These are phyloP conservation scores for Vinca major DNA, from an alignment of 305 asterid genomes.

Conservation along the genomic window DNA sequence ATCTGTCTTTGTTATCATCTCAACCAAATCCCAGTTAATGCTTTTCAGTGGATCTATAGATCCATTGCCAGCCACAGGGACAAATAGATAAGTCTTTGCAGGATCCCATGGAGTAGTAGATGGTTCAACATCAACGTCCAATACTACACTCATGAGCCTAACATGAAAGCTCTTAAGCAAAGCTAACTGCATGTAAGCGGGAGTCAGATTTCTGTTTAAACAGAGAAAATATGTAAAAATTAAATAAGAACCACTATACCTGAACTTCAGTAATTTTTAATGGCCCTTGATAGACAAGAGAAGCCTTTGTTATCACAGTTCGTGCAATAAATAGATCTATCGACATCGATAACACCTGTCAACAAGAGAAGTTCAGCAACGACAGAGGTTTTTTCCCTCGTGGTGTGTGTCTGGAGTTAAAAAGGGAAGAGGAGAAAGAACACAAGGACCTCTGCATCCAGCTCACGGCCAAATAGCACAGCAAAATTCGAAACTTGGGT, in stretches of 20 bases:
- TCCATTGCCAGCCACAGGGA: slow-evolving; percentile 46
- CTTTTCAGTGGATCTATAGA: slow-evolving; percentile 35
- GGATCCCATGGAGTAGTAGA: slow-evolving; percentile 97
- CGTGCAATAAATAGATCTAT: slow-evolving; percentile 94
- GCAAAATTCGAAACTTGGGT: slow-evolving; percentile 89
- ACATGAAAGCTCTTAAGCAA: slow-evolving; percentile 89
- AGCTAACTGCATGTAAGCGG: slow-evolving; percentile 46
- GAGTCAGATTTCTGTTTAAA: slow-evolving; percentile 19
- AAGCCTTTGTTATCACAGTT: slow-evolving; percentile 66
- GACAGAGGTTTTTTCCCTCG: background rate
- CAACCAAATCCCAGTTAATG: slow-evolving; percentile 74
- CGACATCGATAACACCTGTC: slow-evolving; percentile 81
- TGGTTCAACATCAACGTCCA: slow-evolving; percentile 99
- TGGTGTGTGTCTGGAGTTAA: background rate
- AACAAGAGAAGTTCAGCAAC: slow-evolving; percentile 20
- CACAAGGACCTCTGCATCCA: slow-evolving; percentile 78
- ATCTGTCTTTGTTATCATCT: slow-evolving; percentile 51
- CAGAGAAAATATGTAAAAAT: slow-evolving; percentile 7
- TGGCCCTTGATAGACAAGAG: slow-evolving; percentile 59
- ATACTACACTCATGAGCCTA: slow-evolving; percentile 93
- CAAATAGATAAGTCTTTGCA: slow-evolving; percentile 88
- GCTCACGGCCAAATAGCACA: slow-evolving; percentile 73
- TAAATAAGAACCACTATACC: slow-evolving; percentile 38
- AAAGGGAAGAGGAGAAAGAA: slow-evolving; percentile 16
- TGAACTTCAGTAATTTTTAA: slow-evolving; percentile 56